Evolutionary conservation across 2,329 filamentous ascomycete species (phyloP).

Genomic region (Aspergillus sp.): DNA sequence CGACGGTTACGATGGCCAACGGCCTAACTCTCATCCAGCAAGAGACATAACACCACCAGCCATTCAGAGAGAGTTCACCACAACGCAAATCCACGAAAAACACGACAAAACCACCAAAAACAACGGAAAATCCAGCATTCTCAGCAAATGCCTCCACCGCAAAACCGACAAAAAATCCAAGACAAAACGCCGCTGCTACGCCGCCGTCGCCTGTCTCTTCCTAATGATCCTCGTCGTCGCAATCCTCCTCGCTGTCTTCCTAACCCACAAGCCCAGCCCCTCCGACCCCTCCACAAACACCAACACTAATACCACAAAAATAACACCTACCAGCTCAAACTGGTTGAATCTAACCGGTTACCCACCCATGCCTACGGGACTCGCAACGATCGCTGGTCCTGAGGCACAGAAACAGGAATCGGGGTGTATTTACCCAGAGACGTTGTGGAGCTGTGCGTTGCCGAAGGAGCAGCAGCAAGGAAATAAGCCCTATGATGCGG

Average conservation of each 20-base stretch:
- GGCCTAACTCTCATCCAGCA: too few relatives aligned
- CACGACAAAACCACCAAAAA: too few relatives aligned
- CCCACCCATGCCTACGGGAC: slow-evolving; percentile 77
- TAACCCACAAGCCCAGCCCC: slow-evolving; percentile 40
- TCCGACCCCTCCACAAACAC: too few relatives aligned
- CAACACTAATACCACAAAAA: neutral
- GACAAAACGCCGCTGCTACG: slow-evolving; percentile 55
- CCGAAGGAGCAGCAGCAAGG: slow-evolving; percentile 68
- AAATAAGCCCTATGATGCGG: slow-evolving; percentile 55
- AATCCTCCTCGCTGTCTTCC: slow-evolving; percentile 51
- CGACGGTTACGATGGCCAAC: too few relatives aligned
- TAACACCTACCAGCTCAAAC: slow-evolving; percentile 42
- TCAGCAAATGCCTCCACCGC: too few relatives aligned
- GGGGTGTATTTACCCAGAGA: slow-evolving; percentile 64
- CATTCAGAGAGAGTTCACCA: too few relatives aligned
- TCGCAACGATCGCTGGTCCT: slow-evolving; percentile 69
- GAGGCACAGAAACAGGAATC: slow-evolving; percentile 58
- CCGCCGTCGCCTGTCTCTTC: slow-evolving; percentile 46
- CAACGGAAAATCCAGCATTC: too few relatives aligned
- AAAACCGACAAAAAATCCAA: slow-evolving; percentile 31
- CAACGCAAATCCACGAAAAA: too few relatives aligned
- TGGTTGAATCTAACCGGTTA: slow-evolving; percentile 85
- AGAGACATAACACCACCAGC: too few relatives aligned
- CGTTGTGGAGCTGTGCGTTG: slow-evolving; percentile 78
- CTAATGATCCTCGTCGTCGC: slow-evolving; percentile 52